These are phyloP conservation scores for Daldinia eschscholtzii DNA, from an alignment of 2,329 filamentous ascomycete species.

Conservation along the genomic window DNA sequence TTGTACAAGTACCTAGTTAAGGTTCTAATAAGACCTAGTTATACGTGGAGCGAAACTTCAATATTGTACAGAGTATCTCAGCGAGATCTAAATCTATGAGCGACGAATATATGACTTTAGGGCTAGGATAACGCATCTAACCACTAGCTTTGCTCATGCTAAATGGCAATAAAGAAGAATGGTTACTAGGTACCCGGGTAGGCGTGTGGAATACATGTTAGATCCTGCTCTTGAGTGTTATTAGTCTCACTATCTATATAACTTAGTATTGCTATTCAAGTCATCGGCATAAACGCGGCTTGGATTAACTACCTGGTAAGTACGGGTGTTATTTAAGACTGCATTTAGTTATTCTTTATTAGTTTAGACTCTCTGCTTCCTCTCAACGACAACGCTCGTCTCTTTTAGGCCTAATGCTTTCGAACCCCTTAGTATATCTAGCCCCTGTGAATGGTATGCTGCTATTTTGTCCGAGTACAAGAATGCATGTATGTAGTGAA, in stretches of 20 bases:
- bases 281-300: neutral
- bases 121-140: no score
- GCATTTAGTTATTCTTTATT: constrained; percentile 6
- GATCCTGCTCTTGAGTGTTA: no score
- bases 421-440: constrained; percentile 17
- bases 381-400: neutral
- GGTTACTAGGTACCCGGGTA: no score
- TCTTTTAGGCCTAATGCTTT: constrained; percentile 6
- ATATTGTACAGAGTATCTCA: neutral
- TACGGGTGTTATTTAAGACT: constrained; percentile 17
- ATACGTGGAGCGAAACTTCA: neutral
- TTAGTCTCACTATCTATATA: neutral
- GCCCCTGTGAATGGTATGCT: constrained; percentile 9
- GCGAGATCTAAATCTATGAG: neutral
- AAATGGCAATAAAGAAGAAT: no score
- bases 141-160: no score
- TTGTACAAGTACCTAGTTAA: neutral
- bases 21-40: neutral
- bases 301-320: neutral
- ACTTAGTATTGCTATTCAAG: neutral
- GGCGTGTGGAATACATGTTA: no score
- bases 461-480: constrained; percentile 12
- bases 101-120: no score
- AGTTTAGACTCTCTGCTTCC: constrained; percentile 3
- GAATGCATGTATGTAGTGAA: constrained; percentile 15